Base-by-base conservation (phyloP, 2,329 filamentous ascomycete genomes). In the Trichoderma semiorbis region DNA sequence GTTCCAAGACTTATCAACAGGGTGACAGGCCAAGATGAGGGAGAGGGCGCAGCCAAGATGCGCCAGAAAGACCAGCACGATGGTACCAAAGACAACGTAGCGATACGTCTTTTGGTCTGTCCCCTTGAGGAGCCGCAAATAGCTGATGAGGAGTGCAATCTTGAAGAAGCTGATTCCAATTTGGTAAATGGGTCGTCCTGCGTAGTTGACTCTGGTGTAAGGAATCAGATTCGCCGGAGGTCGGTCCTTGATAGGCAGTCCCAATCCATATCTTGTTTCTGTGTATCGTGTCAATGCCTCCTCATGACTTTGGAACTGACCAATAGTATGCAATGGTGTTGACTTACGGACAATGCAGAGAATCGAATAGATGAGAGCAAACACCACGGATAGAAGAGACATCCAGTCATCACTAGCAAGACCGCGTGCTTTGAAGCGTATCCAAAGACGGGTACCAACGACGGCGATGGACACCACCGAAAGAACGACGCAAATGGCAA, bases 111-210 rank as follows among this genome's bases (percentile, higher is more conserved):
- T 79, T 66, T 85, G 84, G 30, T 83, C 82, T 0, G 85, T 87
- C 1, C 84, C 83, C 55, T 83, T 82, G 39, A 88, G 79, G 2
- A 88, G 81, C 7, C 85, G 83, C 21, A 88, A 77, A 73, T 87
- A 88, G 73, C 84, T 86, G 74, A 88, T 83, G 71, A 86, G 79
- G 2, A 88, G 79, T 0, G 86, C 85, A 32, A 87, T 83, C 75
- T 88, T 88, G 82, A 88, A 88, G 71, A 86, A 86, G 72, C 84
- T 85, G 76, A 88, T 86, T 47, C 86, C 86, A 8, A 87, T 64
- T 73, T 88, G 85, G 72, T 88, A 88, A 58, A 88, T 83, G 0
- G 86, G 86, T 3, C 86, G 82, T 2, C 86, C 86, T 6, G 84
- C 84, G 73, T 83, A 88, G 76, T 88, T 88, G 75, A 86, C 78